Base-by-base conservation (phyloP, 768 basidiomycete species). In the Termitomyces sp. region DNA sequence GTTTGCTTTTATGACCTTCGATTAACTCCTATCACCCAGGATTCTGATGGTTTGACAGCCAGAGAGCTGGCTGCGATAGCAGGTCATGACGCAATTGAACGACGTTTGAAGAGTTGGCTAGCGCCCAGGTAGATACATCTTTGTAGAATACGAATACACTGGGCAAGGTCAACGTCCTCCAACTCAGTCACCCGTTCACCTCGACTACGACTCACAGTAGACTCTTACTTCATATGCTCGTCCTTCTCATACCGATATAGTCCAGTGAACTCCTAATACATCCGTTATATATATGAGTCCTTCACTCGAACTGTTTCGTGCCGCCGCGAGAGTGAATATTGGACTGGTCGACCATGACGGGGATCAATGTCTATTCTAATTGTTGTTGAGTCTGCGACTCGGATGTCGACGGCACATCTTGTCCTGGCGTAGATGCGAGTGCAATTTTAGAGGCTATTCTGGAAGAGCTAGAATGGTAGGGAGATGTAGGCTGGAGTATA, bases 1-100 rank as follows among this genome's bases (percentile, higher is more conserved):
- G n/a, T 22, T 18, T 13, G 3, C 15, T 22, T 31, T 33, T 43
- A 33, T 20, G 32, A 12, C 39, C 35, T n/a, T 36, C 27, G 50
- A 53, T 42, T 49, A 48, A 35, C 25, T 39, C 54, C 23, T 50
- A 6, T 51, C 49, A 15, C 44, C 25, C 63, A 91, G 89, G 89
- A 91, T 64, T 71, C 81, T 29, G 89, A 91, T 62, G 84, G 77
- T 25, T 71, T 84, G 53, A 80, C 82, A 3, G 80, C 84, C 3
- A 53, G 66, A n/a, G 81, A 86, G 53, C 67, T 91, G 55, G 89
- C 89, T 44, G 66, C 67, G 27, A 72, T 82, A 39, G 80, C 85
- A 13, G 82, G 80, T 18, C 80, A 85, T 60, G 70, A 76, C 22
- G 76, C 80, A 0, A 76, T 91, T 53, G 77, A 77, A 38, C 60